Evolutionary conservation across 441 rosid genomes (phyloP), one percentile per base, ranked within the genome.

Genomic region (Biscutella laevigata): DNA sequence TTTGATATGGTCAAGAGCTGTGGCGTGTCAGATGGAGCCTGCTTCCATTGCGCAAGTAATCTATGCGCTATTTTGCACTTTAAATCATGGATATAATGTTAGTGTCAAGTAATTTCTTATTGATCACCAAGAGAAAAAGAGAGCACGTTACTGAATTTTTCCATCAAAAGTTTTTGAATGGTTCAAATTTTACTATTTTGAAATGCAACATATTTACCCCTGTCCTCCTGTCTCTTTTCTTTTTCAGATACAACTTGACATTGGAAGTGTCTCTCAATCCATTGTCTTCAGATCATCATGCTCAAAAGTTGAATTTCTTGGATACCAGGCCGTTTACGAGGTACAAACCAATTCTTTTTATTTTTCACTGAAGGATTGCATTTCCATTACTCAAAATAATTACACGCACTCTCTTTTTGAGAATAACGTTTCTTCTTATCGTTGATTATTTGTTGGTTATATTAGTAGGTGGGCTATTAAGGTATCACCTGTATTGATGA

Each of bases 11-110:
- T 73, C 92, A 59, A 77, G 99, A 44, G 75, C 95, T 8, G 13
- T 88, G 72, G 95, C 97, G 42, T 92, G 95, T 64, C 99, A 88
- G 70, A 88, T 92, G 99, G 90, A 86, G 76, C 80, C 95, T 36
- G 77, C 77, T 51, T 70, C 57, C 15, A 40, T 77, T 65, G 86
- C 71, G 55, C 97, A 82, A 95, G 99, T 92, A 58, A 44, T 20
- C 26, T 16, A 27, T 47, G 15, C 22, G 22, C 13, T 39, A 40
- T 26, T 46, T 39, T 41, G 8, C 34, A 5, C 44, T 46, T 26
- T 2, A 34, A 53, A 41, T 67, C 51, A 4, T 40, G 44, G 57
- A 53, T 44, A 35, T 17, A 17, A 17, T 17, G 20, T 17, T 28
- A 46, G 7, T 52, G 16, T 44, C 30, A 51, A 46, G 3, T 15